phyloP scores from a whole-genome alignment of 345 rosid genomes.

The Eucalyptus erythrocorys region DNA sequence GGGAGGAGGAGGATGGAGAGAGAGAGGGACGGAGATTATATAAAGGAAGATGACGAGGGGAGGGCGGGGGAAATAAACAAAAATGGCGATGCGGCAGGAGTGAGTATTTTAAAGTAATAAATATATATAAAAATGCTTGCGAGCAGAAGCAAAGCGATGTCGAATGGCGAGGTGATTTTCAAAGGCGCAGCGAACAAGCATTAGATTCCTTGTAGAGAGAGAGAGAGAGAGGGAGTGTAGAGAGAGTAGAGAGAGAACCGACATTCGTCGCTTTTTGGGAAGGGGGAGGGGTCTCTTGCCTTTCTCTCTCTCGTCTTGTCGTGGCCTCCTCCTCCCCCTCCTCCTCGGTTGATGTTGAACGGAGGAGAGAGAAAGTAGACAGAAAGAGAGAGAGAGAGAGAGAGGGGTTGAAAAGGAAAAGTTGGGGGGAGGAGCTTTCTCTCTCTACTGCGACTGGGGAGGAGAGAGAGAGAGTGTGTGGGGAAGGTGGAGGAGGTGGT shows the following conservation, averaged over 20 bases:
- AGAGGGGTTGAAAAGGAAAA: not conserved
- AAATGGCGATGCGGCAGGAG: not conserved
- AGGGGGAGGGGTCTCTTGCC: not conserved
- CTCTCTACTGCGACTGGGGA: not conserved
- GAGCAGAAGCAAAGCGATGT: not conserved
- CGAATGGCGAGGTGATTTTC: not conserved
- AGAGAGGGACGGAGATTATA: not conserved
- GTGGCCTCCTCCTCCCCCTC: not conserved
- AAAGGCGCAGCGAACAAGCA: not conserved
- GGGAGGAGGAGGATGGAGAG: not conserved
- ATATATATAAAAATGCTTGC: not conserved
- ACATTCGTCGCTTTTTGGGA: slow-evolving; percentile 10
- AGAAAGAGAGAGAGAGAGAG: not conserved
- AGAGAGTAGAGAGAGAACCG: slow-evolving; percentile 10
- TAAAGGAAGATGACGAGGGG: not conserved
- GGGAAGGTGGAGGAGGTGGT: not conserved
- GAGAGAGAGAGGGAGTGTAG: slow-evolving; percentile 2
- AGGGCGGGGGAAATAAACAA: not conserved
- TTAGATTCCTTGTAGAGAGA: not conserved
- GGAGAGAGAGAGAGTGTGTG: not conserved
- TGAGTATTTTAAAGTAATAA: not conserved
- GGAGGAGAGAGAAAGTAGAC: not conserved
- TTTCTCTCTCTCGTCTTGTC: not conserved
- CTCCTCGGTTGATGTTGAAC: not conserved
- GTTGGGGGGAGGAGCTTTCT: not conserved